Conservation (phyloP, 2,329 filamentous ascomycete species). For the Boeremia lycopersici region DNA sequence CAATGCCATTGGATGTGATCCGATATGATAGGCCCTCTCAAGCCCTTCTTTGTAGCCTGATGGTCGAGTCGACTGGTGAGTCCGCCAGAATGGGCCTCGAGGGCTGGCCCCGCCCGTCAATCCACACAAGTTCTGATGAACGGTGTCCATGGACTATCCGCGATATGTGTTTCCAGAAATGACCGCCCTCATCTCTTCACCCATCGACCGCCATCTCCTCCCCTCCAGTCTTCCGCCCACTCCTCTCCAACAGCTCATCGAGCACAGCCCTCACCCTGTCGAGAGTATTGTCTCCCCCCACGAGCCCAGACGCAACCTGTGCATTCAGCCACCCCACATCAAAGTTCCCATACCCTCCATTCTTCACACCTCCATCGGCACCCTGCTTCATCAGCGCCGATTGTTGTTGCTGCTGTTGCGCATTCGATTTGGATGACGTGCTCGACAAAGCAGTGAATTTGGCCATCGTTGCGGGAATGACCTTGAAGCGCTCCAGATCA, state of each 20-base stretch:
- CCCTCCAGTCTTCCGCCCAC: constrained; percentile 12
- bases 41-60: too few relatives aligned
- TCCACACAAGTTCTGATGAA: background rate
- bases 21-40: too few relatives aligned
- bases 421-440: constrained; percentile 10
- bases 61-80: too few relatives aligned
- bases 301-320: constrained; percentile 76
- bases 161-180: background rate
- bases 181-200: constrained; percentile 8
- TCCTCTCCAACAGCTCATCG: constrained; percentile 40
- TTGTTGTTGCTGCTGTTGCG: constrained; percentile 9
- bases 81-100: too few relatives aligned
- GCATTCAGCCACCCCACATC: constrained; percentile 93
- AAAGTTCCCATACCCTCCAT: constrained; percentile 61
- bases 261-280: constrained; percentile 64
- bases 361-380: constrained; percentile 43
- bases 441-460: constrained; percentile 20
- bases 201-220: constrained; percentile 30
- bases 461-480: constrained; percentile 39
- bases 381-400: constrained; percentile 15
- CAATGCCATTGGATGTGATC: too few relatives aligned
- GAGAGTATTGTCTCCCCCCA: constrained; percentile 85
- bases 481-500: constrained; percentile 38
- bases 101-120: background rate
- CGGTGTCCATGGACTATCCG: background rate